Percentiles rank a stretch among this genome's conserved stretches.
Conservation (phyloP, 192 early-diverging fungal genomes). For the Podila epigama region DNA sequence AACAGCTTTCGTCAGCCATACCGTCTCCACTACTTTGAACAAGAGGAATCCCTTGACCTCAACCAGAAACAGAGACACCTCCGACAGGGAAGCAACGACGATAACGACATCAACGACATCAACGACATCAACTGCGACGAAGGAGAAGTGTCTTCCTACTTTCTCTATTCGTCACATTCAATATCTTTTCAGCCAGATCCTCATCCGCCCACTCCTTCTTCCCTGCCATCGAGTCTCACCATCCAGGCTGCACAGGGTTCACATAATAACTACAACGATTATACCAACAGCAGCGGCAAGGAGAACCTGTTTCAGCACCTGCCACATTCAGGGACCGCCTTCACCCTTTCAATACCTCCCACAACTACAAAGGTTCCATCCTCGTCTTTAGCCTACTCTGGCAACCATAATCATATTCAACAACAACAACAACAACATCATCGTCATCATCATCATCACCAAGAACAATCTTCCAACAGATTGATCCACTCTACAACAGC, state of each 20-base stretch:
- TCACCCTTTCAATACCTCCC: not conserved
- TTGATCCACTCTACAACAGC: too few relatives aligned
- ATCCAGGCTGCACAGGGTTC: not conserved
- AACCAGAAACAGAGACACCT: not conserved
- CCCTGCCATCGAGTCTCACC: not conserved
- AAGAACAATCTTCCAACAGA: too few relatives aligned
- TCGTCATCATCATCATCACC: too few relatives aligned
- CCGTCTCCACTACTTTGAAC: slow-evolving; percentile 1
- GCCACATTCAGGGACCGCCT: too few relatives aligned
- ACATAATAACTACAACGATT: not conserved
- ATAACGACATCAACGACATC: too few relatives aligned
- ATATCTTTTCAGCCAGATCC: not conserved
- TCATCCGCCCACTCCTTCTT: not conserved
- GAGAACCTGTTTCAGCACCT: not conserved
- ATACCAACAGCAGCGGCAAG: not conserved
- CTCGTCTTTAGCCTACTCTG: not conserved
- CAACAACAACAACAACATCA: not conserved
- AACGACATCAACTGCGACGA: too few relatives aligned
- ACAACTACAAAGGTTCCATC: not conserved
- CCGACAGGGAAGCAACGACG: too few relatives aligned
- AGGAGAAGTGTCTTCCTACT: not conserved
- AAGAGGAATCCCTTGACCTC: not conserved
- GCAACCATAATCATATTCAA: too few relatives aligned
- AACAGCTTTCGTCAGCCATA: not conserved
- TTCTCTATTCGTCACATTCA: not conserved